These are phyloP conservation scores for Lasiodiplodia gonubiensis DNA, from an alignment of 2,329 filamentous ascomycete species.

Conservation along the genomic window DNA sequence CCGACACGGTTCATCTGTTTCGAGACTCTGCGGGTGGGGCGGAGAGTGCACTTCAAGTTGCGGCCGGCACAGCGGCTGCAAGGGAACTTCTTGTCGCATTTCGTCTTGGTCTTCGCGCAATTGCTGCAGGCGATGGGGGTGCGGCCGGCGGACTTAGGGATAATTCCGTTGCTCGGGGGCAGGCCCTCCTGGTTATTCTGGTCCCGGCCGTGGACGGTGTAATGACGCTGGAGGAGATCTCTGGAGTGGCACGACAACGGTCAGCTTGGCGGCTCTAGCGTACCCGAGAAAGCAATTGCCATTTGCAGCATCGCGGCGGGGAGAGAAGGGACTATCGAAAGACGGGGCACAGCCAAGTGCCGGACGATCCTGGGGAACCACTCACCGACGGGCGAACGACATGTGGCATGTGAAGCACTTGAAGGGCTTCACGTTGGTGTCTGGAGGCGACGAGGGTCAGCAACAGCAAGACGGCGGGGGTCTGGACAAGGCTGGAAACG, in stretches of 20 bases:
- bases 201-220: constrained; percentile 58
- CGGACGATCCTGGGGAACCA: constrained; percentile 20
- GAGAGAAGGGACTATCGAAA: neutral
- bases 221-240: constrained; percentile 58
- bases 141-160: constrained; percentile 58
- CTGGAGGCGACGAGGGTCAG: constrained; percentile 39
- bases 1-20: constrained; percentile 44
- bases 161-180: constrained; percentile 55
- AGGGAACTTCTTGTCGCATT: constrained; percentile 62
- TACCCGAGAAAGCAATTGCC: neutral
- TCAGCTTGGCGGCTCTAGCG: constrained; percentile 9
- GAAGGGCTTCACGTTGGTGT: constrained; percentile 62
- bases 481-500: constrained; percentile 31
- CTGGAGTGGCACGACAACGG: constrained; percentile 37
- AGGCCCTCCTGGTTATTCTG: constrained; percentile 56
- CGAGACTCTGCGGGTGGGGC: constrained; percentile 55
- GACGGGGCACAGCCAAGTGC: neutral
- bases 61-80: constrained; percentile 58
- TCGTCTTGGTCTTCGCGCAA: constrained; percentile 61
- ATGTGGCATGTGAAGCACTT: constrained; percentile 62
- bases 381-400: constrained; percentile 59
- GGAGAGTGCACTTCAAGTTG: constrained; percentile 55
- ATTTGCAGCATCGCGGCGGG: neutral
- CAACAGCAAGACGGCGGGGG: neutral
- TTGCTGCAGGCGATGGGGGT: constrained; percentile 61